phyloP scores from a whole-genome alignment of 371 early-diverging fungal genomes.

The Syncephalastrum monosporum region DNA sequence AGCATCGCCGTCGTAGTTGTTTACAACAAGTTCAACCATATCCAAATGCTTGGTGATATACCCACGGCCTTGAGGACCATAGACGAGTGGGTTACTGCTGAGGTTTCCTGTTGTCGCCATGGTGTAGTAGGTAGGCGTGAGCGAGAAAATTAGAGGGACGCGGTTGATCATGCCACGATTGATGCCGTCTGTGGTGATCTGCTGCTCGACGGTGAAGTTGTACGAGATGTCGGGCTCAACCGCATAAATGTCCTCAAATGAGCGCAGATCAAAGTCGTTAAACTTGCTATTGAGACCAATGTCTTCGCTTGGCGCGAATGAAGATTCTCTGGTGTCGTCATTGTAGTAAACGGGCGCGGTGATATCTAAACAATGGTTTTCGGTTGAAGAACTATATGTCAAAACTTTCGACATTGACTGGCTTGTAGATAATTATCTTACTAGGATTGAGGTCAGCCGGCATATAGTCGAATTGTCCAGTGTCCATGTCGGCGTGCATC shows the following conservation, averaged over 20 bases:
- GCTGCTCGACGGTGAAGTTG: slow-evolving; percentile 55
- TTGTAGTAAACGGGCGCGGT: slow-evolving; percentile 56
- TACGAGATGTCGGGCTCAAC: slow-evolving; percentile 42
- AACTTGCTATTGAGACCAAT: slow-evolving; percentile 27
- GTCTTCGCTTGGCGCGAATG: slow-evolving; percentile 33
- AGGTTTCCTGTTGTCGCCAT: slow-evolving; percentile 56
- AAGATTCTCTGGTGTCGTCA: slow-evolving; percentile 15
- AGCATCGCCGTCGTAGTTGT: slow-evolving; percentile 59
- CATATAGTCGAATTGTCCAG: slow-evolving; percentile 65
- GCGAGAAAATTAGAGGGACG: slow-evolving; percentile 57
- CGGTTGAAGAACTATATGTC: no score
- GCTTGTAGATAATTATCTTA: slow-evolving; percentile 3
- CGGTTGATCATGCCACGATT: slow-evolving; percentile 79
- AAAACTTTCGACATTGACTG: not conserved
- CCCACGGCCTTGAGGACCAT: slow-evolving; percentile 60
- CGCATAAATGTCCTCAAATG: slow-evolving; percentile 29
- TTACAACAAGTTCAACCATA: slow-evolving; percentile 50
- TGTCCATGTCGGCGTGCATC: slow-evolving; percentile 71
- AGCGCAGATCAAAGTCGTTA: slow-evolving; percentile 50
- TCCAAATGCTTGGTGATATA: slow-evolving; percentile 46
- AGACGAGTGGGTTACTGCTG: slow-evolving; percentile 44
- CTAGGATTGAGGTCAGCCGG: slow-evolving; percentile 52
- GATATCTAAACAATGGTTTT: slow-evolving; percentile 19
- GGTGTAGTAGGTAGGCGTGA: slow-evolving; percentile 64
- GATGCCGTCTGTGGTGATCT: slow-evolving; percentile 61